These are phyloP conservation scores for Glaciozyma martinii DNA, from an alignment of 768 basidiomycete species.

Conservation along the genomic window DNA sequence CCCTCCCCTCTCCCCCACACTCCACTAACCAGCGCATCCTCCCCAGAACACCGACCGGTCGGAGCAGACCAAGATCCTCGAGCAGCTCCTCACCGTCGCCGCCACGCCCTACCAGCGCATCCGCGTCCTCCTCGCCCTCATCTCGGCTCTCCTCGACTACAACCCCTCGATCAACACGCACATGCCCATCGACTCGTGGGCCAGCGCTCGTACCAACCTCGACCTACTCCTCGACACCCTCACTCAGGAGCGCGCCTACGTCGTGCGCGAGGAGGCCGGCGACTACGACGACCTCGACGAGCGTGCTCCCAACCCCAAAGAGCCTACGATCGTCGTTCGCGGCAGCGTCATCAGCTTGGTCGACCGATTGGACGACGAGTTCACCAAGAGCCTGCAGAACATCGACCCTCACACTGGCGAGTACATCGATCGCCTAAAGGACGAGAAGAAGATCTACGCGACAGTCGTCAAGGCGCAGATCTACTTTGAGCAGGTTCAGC, in stretches of 20 bases:
- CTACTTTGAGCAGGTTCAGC: constrained; percentile 73
- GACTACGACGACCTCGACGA: constrained; percentile 90
- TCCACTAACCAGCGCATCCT: not conserved
- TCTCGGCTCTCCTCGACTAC: constrained; percentile 95
- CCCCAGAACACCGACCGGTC: constrained; percentile 87
- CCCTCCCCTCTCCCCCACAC: not conserved
- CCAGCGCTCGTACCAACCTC: constrained; percentile 73
- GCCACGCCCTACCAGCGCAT: constrained; percentile 83
- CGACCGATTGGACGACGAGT: constrained; percentile 94
- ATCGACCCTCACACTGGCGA: constrained; percentile 99
- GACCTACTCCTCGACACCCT: constrained; percentile 78
- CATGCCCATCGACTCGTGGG: constrained; percentile 90
- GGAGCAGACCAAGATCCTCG: constrained; percentile 86
- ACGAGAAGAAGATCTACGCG: constrained; percentile 87
- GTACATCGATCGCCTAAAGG: constrained; percentile 91
- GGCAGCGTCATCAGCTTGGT: constrained; percentile 94
- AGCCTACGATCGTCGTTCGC: constrained; percentile 72
- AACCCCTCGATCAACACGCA: constrained; percentile 66
- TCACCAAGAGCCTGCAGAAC: constrained; percentile 92
- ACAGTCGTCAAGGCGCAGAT: constrained; percentile 88
- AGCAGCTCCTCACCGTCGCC: constrained; percentile 69
- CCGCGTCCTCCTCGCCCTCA: constrained; percentile 82
- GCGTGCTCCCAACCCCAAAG: constrained; percentile 57
- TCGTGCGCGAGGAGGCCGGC: constrained; percentile 69
- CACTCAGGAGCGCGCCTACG: constrained; percentile 57